Conservation (phyloP, 805 yeast species). For the Candida patagonica region DNA sequence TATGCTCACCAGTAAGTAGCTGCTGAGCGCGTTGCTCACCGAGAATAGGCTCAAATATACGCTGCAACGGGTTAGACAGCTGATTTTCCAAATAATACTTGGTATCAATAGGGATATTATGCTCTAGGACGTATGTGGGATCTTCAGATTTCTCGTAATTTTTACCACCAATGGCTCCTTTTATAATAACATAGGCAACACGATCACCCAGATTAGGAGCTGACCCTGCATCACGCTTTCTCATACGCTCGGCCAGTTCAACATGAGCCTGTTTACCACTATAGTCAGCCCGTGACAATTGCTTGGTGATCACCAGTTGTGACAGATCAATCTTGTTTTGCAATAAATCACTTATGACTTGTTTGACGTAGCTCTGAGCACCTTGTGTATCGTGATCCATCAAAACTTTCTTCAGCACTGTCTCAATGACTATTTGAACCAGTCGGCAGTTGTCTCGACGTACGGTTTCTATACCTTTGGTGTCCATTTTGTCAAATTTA, state of each 20-base stretch:
- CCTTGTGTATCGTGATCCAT: slow-evolving; percentile 80
- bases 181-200: slow-evolving; percentile 90
- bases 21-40: slow-evolving; percentile 80
- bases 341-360: slow-evolving; percentile 77
- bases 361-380: slow-evolving; percentile 78
- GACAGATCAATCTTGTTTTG: slow-evolving; percentile 91
- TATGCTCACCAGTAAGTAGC: slow-evolving; percentile 72
- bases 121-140: slow-evolving; percentile 85
- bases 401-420: slow-evolving; percentile 73
- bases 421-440: slow-evolving; percentile 90
- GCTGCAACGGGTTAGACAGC: slow-evolving; percentile 79
- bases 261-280: slow-evolving; percentile 97
- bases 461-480: slow-evolving; percentile 97
- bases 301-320: slow-evolving; percentile 87
- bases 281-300: slow-evolving; percentile 79
- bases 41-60: slow-evolving; percentile 91
- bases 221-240: slow-evolving; percentile 91
- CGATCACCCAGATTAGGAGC: slow-evolving; percentile 97
- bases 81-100: slow-evolving; percentile 90
- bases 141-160: slow-evolving; percentile 96
- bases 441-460: slow-evolving; percentile 94
- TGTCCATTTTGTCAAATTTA: slow-evolving; percentile 94
- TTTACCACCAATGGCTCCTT: slow-evolving; percentile 68
- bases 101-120: slow-evolving; percentile 88
- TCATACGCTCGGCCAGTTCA: slow-evolving; percentile 91